Conservation (phyloP, 495 filamentous ascomycete genomes). For the Barbatosphaeria neglecta region DNA sequence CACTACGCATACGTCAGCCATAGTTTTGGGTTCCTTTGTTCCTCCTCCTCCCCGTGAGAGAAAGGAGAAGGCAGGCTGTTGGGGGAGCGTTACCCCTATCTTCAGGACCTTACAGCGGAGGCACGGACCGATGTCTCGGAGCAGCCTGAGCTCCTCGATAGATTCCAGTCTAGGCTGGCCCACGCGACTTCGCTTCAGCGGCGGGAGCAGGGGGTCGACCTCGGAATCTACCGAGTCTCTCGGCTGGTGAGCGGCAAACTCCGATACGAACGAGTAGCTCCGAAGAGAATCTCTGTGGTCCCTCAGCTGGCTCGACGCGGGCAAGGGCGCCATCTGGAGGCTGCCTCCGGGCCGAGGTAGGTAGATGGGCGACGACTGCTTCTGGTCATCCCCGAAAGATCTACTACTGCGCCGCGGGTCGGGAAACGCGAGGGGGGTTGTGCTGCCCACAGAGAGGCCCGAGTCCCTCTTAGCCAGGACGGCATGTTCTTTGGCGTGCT, state of each 20-base stretch:
- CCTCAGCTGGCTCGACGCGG: slow-evolving; percentile 20
- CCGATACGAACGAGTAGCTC: slow-evolving; percentile 29
- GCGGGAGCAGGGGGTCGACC: slow-evolving; percentile 36
- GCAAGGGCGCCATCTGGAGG: slow-evolving; percentile 25
- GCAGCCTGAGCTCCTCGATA: slow-evolving; percentile 36
- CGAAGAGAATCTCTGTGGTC: slow-evolving; percentile 33
- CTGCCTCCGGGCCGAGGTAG: slow-evolving; percentile 28
- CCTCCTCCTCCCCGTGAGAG: neutral
- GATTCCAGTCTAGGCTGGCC: slow-evolving; percentile 36
- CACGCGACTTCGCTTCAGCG: slow-evolving; percentile 35
- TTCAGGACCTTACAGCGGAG: slow-evolving; percentile 31
- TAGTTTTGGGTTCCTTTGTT: neutral
- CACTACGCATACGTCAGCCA: slow-evolving; percentile 17
- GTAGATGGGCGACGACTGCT: slow-evolving; percentile 19
- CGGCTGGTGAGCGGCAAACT: slow-evolving; percentile 20
- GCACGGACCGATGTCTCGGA: slow-evolving; percentile 31
- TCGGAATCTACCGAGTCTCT: slow-evolving; percentile 35
- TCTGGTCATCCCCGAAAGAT: slow-evolving; percentile 22
- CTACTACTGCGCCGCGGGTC: slow-evolving; percentile 18
- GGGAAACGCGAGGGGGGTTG: slow-evolving; percentile 23
- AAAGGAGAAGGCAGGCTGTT: too few relatives aligned
- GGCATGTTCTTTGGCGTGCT: slow-evolving; percentile 32
- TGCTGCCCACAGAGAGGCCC: slow-evolving; percentile 27
- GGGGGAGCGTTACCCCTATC: slow-evolving; percentile 20
- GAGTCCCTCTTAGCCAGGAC: slow-evolving; percentile 28